Evolutionary conservation across 2,329 filamentous ascomycete species (phyloP), one percentile per base, ranked within the genome.

Genomic region (Aspergillus candidus): DNA sequence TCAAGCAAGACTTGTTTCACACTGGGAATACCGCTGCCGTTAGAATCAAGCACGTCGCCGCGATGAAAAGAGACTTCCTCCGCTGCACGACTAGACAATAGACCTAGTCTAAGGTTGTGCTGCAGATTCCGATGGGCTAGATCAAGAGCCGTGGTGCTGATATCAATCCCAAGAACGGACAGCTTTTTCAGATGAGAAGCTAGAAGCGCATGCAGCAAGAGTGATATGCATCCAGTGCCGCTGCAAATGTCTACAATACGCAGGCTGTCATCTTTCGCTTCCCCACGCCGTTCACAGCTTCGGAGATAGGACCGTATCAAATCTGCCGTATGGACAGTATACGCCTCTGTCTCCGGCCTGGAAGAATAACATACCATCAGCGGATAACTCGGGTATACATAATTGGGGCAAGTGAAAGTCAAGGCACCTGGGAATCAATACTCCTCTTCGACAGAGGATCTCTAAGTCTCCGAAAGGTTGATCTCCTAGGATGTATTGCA

Each of bases 381-480:
- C 11, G 11, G 31, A 34, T 35, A 11, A 6, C 22, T 27, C 6
- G 22, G 7, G 7, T 2, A 10, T 27, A 10, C 22, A 27, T 27
- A 27, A 27, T 27, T 18, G 35, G 12, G 22, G 34, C 15, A 12
- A 29, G 31, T 32, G 33, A 36, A 17, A 11, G 34, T 12, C 14
- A 35, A n/a, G 43, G 52, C 43, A 69, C 66, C 91, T 78, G 31
- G 93, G 93, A 52, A 97, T 94, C 44, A 98, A 71, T 4, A 97
- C 90, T 2, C 87, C 87, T 10, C 74, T 78, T 22, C 72, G 73
- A 60, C 90, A 96, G 43, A 76, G 69, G 36, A 98, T 84, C 34
- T 95, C 84, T 12, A 97, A 68, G 4, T 80, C 71, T 0, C 90
- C 91, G 67, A 98, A 97, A 2, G 85, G 93, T 63, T 96, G 89